Evolutionary conservation across 2,329 filamentous ascomycete genomes (phyloP).

Genomic region (Metarhizium humberi): DNA sequence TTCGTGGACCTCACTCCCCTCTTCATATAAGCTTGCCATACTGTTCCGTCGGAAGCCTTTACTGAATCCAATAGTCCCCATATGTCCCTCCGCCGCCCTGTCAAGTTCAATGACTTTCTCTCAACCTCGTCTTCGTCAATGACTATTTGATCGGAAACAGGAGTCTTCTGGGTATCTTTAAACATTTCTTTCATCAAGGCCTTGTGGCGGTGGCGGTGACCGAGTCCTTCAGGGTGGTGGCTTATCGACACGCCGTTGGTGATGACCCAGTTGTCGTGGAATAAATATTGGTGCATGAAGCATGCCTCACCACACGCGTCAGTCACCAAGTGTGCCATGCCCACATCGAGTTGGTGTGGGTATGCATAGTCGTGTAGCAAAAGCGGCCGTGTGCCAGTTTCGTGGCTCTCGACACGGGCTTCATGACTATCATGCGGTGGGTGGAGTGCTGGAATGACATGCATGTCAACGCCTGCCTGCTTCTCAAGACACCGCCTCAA

Average conservation of each 20-base stretch:
- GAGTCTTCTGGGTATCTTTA: slow-evolving; percentile 5
- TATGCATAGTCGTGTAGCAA: slow-evolving; percentile 29
- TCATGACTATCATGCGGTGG: slow-evolving; percentile 24
- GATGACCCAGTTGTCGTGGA: slow-evolving; percentile 36
- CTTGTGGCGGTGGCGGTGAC: neutral
- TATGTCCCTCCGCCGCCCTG: slow-evolving; percentile 23
- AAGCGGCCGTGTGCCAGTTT: slow-evolving; percentile 30
- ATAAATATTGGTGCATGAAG: slow-evolving; percentile 37
- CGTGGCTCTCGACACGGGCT: slow-evolving; percentile 22
- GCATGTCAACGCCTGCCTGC: slow-evolving; percentile 26
- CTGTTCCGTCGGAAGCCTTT: slow-evolving; percentile 23
- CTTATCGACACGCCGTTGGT: slow-evolving; percentile 37
- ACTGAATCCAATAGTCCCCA: slow-evolving; percentile 33
- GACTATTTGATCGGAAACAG: slow-evolving; percentile 19
- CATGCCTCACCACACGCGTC: slow-evolving; percentile 35
- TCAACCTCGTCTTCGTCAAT: slow-evolving; percentile 20
- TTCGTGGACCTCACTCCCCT: slow-evolving; percentile 10
- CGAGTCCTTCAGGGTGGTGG: slow-evolving; percentile 30
- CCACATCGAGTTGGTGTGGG: slow-evolving; percentile 29
- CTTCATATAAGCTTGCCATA: slow-evolving; percentile 39
- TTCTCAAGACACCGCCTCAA: slow-evolving; percentile 30
- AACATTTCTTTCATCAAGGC: neutral
- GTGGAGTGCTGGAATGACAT: slow-evolving; percentile 34
- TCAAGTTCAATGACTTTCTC: slow-evolving; percentile 24
- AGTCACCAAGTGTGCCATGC: slow-evolving; percentile 30